Evolutionary conservation across 2,329 filamentous ascomycete genomes (phyloP), one percentile per base, ranked within the genome.

Genomic region (Apiospora pterosperma): DNA sequence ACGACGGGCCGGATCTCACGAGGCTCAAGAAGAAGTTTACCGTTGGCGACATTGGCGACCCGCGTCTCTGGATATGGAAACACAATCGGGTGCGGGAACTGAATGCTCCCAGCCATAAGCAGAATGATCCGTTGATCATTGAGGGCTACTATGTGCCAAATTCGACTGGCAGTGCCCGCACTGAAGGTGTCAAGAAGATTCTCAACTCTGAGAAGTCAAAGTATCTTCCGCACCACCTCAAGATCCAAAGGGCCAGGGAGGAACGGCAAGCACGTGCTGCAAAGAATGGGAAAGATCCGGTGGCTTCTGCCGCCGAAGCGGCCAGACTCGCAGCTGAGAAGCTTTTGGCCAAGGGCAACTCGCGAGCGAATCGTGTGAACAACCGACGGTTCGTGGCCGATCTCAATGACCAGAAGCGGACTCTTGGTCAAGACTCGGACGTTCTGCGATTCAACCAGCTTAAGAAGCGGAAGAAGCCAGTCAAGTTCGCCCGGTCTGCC

Each of bases 391-490:
- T 96, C 67, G 91, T 97, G 68, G 96, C 96, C 63, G 96, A 98
- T 73, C 90, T 99, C 71, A 97, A 97, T 75, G 92, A 96, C 58
- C 94, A 97, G 77, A 97, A 97, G 82, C 93, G 93, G 79, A 91
- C 90, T 14, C 85, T 93, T 23, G 91, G 90, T 62, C 87, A 88
- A 67, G 94, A 97, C 70, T 92, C 93, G 63, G 95, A 97, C 72
- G 93, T 96, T 36, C 88, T 99, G 73, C 92, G 95, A 65, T 99
- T 99, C 85, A 99, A 99, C 78, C 96, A 98, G 81, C 89, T 99
- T 65, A 97, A 98, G 85, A 99, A 98, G 81, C 92, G 96, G 67
- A 99, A 98, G 88, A 99, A 99, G 84, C 94, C 95, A 1, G 96
- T 99, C 76, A 96, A 96, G 76, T 99, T 99, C 79, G 96, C 95